Evolutionary conservation across 208 protist species (phyloP), one percentile per base, ranked within the genome.

Genomic region (Leishmania aethiopica): DNA sequence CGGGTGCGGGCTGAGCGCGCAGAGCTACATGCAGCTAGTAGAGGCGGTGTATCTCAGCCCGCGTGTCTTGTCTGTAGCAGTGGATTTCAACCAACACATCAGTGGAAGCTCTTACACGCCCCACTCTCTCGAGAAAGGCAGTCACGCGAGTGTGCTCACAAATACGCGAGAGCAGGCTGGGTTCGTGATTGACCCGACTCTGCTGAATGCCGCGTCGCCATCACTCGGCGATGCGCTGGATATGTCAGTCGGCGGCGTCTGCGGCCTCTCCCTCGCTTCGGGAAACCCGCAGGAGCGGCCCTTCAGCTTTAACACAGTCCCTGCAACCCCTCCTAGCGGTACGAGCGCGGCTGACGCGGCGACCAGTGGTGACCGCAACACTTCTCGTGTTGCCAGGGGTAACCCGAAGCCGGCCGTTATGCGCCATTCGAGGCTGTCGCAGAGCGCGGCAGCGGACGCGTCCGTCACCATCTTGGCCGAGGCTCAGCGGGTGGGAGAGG

Each of bases 21-120:
- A 96, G 84, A 91, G 89, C 71, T 98, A 96, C 85, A 88, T 95
- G 82, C 82, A 95, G 53, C 85, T 98, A 25, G 90, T 93, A n/a
- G 92, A 97, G 84, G 92, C 94, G 5, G 78, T 95, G n/a, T 97
- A 97, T 83, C 90, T 87, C 59, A 92, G 91, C 77, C 89, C 81
- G 10, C 86, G 90, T 42, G 81, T 98, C 37, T 72, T 90, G 32
- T 85, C 87, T 47, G 84, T 97, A 40, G 79, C 84, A 0, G 89
- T 96, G 78, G 95, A 98, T 87, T 98, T 97, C 84, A 98, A 98
- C 86, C 59, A 78, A 6, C 75, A 62, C 40, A 51, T 75, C 17
- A 62, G 62, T 40, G 64, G 57, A 64, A 22, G 15, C 45, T 70
- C 47, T 32, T 59, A 25, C 17, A 66, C 35, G 22, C 3, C 19